phyloP scores from a whole-genome alignment of 2,329 filamentous ascomycete species.

The Cylindrodendrum hubeiense region DNA sequence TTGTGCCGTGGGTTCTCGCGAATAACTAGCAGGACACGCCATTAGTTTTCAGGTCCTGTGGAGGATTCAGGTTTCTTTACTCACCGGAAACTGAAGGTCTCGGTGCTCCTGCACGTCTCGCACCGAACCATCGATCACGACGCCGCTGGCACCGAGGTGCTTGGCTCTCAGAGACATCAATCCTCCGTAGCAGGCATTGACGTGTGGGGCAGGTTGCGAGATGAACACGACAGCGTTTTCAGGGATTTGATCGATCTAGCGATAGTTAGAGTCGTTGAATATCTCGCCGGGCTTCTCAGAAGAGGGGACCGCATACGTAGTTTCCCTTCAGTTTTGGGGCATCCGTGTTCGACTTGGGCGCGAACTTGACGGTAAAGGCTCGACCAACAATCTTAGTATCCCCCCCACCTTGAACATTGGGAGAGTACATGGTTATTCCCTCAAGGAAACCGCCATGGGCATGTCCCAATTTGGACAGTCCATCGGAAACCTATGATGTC shows the following conservation, averaged over 20 bases:
- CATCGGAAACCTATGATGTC: constrained; percentile 18
- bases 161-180: constrained; percentile 30
- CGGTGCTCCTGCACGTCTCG: constrained; percentile 35
- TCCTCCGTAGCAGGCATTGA: constrained; percentile 32
- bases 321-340: constrained; percentile 24
- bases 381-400: constrained; percentile 25
- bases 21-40: no score
- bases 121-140: constrained; percentile 25
- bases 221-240: constrained; percentile 27
- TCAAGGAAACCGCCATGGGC: constrained; percentile 26
- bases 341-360: constrained; percentile 12
- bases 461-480: constrained; percentile 25
- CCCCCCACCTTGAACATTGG: constrained; percentile 10
- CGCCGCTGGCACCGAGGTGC: constrained; percentile 15
- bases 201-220: constrained; percentile 14
- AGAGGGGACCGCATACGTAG: no score
- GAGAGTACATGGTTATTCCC: constrained; percentile 19
- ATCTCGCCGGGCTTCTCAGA: no score
- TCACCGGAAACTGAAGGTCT: constrained; percentile 21
- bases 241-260: constrained; percentile 27
- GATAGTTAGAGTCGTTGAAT: no score
- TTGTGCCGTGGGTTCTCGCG: constrained; percentile 20
- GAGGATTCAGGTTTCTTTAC: neutral
- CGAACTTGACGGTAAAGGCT: constrained; percentile 25
- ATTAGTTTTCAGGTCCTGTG: no score